Percentiles rank a stretch among this genome's conserved stretches.
These are phyloP conservation scores for Pyricularia pennisetigena DNA, from an alignment of 2,329 filamentous ascomycete species.

Conservation along the genomic window DNA sequence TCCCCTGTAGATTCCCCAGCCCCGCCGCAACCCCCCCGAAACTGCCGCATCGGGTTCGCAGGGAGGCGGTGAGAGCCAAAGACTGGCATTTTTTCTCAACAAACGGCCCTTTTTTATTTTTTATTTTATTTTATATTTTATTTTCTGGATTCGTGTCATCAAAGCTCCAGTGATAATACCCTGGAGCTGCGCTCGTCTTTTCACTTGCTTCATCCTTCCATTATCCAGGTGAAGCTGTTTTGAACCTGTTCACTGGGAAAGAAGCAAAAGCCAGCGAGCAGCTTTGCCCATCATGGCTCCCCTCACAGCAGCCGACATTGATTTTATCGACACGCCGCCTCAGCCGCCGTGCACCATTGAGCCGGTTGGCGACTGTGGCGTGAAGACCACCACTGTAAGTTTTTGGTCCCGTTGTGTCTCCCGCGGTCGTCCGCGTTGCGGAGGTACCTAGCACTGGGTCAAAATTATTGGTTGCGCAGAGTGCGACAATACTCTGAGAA, in stretches of 20 bases:
- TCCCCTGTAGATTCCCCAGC: neutral
- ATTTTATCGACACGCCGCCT: slow-evolving; percentile 52
- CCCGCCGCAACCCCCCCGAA: neutral
- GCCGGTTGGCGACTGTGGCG: slow-evolving; percentile 39
- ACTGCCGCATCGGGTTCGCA: neutral
- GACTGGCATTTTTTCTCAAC: neutral
- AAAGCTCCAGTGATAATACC: neutral
- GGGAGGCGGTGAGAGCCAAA: neutral
- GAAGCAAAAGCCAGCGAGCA: neutral
- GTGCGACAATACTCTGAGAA: neutral
- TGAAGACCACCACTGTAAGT: slow-evolving; percentile 43
- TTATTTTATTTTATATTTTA: too few species aligned
- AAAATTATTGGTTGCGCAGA: neutral
- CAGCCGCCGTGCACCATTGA: slow-evolving; percentile 37
- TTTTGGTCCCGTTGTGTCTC: neutral
- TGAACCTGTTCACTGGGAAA: neutral
- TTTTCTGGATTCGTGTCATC: neutral
- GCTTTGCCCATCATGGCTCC: slow-evolving; percentile 1
- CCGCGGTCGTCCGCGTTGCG: neutral
- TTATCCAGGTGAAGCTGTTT: neutral
- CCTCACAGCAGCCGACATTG: slow-evolving; percentile 24
- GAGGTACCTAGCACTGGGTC: neutral
- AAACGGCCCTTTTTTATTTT: neutral
- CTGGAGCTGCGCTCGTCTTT: neutral
- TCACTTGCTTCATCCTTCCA: neutral